Evolutionary conservation across 129 eudicot species (phyloP), one percentile per base, ranked within the genome.

Genomic region (Centrapalus pauciflorus): DNA sequence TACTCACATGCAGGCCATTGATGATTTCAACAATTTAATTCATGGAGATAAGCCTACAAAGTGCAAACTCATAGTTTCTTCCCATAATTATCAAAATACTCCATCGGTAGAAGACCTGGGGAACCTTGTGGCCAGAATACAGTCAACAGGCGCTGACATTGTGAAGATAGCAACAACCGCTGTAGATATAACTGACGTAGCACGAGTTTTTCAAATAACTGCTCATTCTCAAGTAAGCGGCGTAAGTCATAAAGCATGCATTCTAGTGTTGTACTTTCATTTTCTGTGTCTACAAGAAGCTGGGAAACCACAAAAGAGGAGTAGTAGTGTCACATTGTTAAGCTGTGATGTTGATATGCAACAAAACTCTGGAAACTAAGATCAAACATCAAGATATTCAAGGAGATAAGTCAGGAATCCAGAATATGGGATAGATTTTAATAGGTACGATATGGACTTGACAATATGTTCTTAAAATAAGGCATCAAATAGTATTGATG

Each of bases 151-250:
- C 60, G 98, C 98, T 70, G 98, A 93, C 75, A 89, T 93, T 34
- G 99, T 93, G 32, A 93, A 93, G 78, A 66, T 93, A 80, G 99
- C 96, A 33, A 93, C 99, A 70, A 88, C 96, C 2, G 96, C 96
- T 28, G 48, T 66, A 58, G 96, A 93, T 80, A 82, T 93, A 69
- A 82, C 95, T 0, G 96, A 93, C 67, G 90, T 84, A 34, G 96
- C 99, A 24, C 89, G 96, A 25, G 83, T 93, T 61, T 88, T 93
- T 71, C 92, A 89, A 64, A 85, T 88, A 32, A 82, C 87, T 30
- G 90, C 90, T 61, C 87, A 83, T 84, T 89, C 96, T 66, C 96
- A 88, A 83, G 96, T 93, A 82, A 81, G 90, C 75, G 55, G 72
- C 74, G 79, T 78, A 76, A 80, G 81, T 71, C 50, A 56, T 76